Percentiles rank a stretch among this genome's conserved stretches.
Conservation (phyloP, 2,329 filamentous ascomycete species). For the Xylariaceae sp. region DNA sequence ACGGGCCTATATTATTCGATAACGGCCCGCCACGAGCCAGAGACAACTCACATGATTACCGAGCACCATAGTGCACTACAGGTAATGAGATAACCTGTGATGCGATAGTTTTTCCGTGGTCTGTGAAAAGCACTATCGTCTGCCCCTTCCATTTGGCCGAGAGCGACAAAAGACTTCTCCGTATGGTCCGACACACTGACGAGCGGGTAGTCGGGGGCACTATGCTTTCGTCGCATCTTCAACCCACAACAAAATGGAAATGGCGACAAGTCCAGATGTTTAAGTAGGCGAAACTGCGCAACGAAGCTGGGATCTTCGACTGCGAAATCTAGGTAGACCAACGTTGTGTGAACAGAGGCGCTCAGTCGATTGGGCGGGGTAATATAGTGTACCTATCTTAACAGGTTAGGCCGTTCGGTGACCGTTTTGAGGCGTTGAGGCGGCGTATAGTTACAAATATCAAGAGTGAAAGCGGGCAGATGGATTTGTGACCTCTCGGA, state of each 20-base stretch:
- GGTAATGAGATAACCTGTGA: slow-evolving; percentile 27
- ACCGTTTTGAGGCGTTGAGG: not conserved
- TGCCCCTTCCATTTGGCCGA: slow-evolving; percentile 9
- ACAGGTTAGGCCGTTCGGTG: not conserved
- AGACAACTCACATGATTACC: slow-evolving; percentile 33
- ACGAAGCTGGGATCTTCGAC: not conserved
- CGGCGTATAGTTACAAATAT: not conserved
- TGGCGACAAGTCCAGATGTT: not conserved
- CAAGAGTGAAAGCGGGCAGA: not conserved
- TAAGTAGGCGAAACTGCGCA: not conserved
- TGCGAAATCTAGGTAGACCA: not conserved
- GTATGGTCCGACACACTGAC: slow-evolving; percentile 8
- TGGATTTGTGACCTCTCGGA: not conserved
- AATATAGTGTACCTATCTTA: not conserved
- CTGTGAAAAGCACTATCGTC: not conserved
- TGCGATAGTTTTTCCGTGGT: slow-evolving; percentile 15
- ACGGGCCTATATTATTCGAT: not conserved
- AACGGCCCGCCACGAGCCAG: not conserved
- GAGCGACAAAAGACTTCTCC: slow-evolving; percentile 7
- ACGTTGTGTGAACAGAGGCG: not conserved
- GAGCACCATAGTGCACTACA: slow-evolving; percentile 35
- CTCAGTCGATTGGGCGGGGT: not conserved
- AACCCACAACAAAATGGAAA: not conserved
- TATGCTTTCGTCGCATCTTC: slow-evolving; percentile 9
- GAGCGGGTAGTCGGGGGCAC: not conserved